Conservation (phyloP, 441 rosid genomes). For the Kokia cookei region DNA sequence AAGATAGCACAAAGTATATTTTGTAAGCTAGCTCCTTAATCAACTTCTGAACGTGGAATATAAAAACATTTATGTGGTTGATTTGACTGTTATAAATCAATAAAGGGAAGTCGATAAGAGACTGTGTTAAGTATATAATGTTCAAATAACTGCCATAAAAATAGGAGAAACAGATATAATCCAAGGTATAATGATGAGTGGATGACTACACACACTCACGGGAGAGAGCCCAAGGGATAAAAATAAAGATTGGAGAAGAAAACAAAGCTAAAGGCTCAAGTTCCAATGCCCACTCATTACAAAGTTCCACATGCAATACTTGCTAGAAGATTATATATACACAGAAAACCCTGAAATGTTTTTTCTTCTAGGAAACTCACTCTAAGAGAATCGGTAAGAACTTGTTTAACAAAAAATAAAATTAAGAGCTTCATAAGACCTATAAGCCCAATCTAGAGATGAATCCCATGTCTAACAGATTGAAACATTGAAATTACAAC, state of each 20-base stretch:
- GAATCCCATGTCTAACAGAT: neutral
- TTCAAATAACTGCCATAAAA: neutral
- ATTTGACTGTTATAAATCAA: neutral
- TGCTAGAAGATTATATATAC: neutral
- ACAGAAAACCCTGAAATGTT: neutral
- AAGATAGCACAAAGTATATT: neutral
- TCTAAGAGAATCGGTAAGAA: neutral
- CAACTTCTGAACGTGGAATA: slow-evolving; percentile 2
- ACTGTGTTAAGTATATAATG: neutral
- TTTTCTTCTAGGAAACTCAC: neutral
- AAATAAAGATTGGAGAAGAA: neutral
- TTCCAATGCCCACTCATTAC: neutral
- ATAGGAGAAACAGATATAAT: neutral
- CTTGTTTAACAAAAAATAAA: neutral
- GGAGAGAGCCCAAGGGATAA: neutral
- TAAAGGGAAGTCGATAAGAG: neutral
- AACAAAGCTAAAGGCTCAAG: neutral
- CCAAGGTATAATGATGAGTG: neutral
- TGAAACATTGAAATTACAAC: neutral
- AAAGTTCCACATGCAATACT: neutral
- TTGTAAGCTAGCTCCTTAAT: neutral
- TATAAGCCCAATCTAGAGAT: neutral
- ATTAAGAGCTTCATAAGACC: neutral
- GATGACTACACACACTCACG: neutral
- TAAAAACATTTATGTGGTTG: neutral